Evolutionary conservation across 1,284 basidiomycete genomes (phyloP).

Genomic region (Trichosporon asahii): DNA sequence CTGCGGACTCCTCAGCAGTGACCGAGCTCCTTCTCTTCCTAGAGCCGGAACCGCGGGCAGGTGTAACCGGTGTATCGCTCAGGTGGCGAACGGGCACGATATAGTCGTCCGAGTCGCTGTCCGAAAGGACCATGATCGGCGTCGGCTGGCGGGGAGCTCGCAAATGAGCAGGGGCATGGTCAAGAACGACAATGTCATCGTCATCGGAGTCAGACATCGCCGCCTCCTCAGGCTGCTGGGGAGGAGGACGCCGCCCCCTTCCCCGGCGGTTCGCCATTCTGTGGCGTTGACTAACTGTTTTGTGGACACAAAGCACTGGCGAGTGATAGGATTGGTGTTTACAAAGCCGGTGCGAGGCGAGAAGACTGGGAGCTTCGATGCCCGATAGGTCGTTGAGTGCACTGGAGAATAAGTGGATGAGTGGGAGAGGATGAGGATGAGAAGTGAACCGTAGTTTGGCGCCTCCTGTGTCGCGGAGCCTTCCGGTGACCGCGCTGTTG

Average conservation of each 20-base stretch:
- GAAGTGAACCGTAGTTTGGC: too few relatives aligned
- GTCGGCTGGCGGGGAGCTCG: conserved; percentile 14
- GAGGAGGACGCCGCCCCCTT: neutral
- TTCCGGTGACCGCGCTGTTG: neutral
- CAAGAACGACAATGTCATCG: conserved; percentile 22
- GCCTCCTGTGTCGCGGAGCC: too few relatives aligned
- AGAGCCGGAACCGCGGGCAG: neutral
- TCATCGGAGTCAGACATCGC: neutral
- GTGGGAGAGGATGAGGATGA: too few relatives aligned
- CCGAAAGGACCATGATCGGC: conserved; percentile 30
- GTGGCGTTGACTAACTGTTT: neutral
- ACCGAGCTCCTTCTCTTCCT: neutral
- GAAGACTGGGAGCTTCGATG: neutral
- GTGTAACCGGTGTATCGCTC: neutral
- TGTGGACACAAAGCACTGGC: neutral
- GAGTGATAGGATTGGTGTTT: neutral
- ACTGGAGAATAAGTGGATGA: neutral
- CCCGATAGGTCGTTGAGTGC: neutral
- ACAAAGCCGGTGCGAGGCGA: neutral
- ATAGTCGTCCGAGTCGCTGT: conserved; percentile 20
- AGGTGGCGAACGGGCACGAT: neutral
- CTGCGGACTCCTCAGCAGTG: neutral
- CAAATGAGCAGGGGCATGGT: conserved; percentile 28
- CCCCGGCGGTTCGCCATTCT: conserved; percentile 2
- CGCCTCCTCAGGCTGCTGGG: neutral